Evolutionary conservation across 2,329 filamentous ascomycete species (phyloP).

Genomic region (Aureobasidium sp.): DNA sequence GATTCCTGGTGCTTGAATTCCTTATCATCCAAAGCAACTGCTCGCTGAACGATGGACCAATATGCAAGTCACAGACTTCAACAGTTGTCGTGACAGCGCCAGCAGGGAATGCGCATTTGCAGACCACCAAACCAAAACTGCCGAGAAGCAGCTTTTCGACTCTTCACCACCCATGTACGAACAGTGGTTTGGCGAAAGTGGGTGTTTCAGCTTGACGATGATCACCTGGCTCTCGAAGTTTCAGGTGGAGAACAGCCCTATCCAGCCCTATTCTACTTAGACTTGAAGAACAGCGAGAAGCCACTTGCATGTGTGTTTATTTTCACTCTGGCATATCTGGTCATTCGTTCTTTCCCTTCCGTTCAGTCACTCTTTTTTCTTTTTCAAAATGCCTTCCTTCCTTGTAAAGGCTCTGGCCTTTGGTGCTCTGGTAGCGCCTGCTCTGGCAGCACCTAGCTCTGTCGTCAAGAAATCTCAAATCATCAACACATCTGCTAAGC

Average conservation of each 20-base stretch:
- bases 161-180: too few species aligned
- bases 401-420: constrained; percentile 2
- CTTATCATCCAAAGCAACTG: too few species aligned
- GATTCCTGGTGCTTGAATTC: too few species aligned
- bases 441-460: neutral
- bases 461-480: constrained; percentile 2
- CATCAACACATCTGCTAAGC: constrained; percentile 8
- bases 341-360: neutral
- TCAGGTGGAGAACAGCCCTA: neutral
- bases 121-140: too few species aligned
- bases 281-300: neutral
- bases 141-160: too few species aligned
- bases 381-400: neutral
- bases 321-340: neutral
- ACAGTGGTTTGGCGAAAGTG: neutral
- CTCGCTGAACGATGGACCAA: too few species aligned
- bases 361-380: neutral
- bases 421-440: constrained; percentile 9
- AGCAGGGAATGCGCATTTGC: too few species aligned
- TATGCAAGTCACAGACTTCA: too few species aligned
- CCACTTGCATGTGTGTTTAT: neutral
- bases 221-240: neutral
- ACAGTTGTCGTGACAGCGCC: too few species aligned
- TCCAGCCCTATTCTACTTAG: neutral
- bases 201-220: constrained; percentile 5